These are phyloP conservation scores for Euphorbia lathyris DNA, from an alignment of 345 rosid genomes.

Conservation along the genomic window DNA sequence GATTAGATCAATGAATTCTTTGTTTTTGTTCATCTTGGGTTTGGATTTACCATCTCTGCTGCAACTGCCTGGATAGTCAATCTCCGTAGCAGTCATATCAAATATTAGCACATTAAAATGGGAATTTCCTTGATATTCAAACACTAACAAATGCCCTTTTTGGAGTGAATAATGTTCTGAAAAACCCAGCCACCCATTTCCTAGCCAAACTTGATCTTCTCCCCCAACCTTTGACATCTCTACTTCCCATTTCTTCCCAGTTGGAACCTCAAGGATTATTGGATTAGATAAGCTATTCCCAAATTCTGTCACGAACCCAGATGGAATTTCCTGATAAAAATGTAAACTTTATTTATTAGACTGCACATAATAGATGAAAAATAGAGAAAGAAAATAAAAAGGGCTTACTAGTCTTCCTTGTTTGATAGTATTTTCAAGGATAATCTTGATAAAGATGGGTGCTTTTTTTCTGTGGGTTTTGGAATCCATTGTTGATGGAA, in stretches of 20 bases:
- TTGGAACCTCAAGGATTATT: not conserved
- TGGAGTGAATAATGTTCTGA: not conserved
- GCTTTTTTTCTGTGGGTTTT: too few relatives aligned
- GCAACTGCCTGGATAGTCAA: not conserved
- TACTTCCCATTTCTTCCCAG: not conserved
- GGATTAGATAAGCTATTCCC: not conserved
- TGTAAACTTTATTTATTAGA: not conserved
- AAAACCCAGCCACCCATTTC: not conserved
- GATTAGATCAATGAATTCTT: not conserved
- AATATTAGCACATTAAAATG: not conserved
- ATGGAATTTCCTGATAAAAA: not conserved
- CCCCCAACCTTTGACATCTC: not conserved
- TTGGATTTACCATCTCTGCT: not conserved
- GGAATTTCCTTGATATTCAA: not conserved
- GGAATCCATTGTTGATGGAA: too few relatives aligned
- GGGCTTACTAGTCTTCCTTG: too few relatives aligned
- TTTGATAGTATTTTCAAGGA: too few relatives aligned
- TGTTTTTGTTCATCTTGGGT: not conserved
- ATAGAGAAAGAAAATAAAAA: too few relatives aligned
- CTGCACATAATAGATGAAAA: not conserved
- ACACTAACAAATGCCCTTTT: not conserved
- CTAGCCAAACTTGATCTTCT: not conserved
- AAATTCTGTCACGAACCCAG: not conserved
- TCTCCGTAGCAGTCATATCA: conserved; percentile 4
- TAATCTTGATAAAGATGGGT: too few relatives aligned